Base-by-base conservation (phyloP, 495 filamentous ascomycete genomes). In the Penicillium chermesinum region DNA sequence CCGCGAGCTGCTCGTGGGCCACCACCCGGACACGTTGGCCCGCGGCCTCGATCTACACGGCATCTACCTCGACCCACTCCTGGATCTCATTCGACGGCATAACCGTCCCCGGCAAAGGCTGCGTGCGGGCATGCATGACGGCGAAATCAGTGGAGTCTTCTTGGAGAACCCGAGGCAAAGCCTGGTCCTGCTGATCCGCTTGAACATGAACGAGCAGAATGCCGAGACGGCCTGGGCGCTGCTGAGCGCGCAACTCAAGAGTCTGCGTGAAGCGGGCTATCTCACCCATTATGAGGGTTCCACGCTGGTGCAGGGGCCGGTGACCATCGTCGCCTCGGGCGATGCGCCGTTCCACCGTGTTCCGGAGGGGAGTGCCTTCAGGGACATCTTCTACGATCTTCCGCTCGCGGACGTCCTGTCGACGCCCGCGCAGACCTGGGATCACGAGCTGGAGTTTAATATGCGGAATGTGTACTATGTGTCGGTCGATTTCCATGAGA, bases 1-100 rank as follows among this genome's bases (percentile, higher is more conserved):
- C 33, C 60, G 77, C 4, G 79, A 85, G 7, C 59, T 84, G 2
- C 76, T 59, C 22, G 69, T 79, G 8, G 74, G 71, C 9, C 75
- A 77, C 39, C 62, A 53, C 8, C 52, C 58, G 12, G 53, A 57
- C 13, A 55, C 60, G 38, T 57, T 74, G 22, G 58, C 54, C 0
- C 57, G 42, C n/a, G 61, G 66, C 12, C 13, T n/a, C 6, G 15
- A 37, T 13, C 13, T 37, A 3, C 35, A 30, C 10, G 25, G 25
- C 10, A 4, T 5, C 10, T 30, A 30, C 25, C 10, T 30, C 5
- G 10, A 10, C 5, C 25, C 25, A 30, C 25, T 30, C 4, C 25
- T 30, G 25, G 10, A 30, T 5, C 4, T 30, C 10, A 4, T 30
- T 30, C 25, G 10, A 30, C 5, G 10, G 10, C 4, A 30, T 30